These are phyloP conservation scores for Leishmania lainsoni DNA, from an alignment of 208 protist genomes.

Conservation along the genomic window DNA sequence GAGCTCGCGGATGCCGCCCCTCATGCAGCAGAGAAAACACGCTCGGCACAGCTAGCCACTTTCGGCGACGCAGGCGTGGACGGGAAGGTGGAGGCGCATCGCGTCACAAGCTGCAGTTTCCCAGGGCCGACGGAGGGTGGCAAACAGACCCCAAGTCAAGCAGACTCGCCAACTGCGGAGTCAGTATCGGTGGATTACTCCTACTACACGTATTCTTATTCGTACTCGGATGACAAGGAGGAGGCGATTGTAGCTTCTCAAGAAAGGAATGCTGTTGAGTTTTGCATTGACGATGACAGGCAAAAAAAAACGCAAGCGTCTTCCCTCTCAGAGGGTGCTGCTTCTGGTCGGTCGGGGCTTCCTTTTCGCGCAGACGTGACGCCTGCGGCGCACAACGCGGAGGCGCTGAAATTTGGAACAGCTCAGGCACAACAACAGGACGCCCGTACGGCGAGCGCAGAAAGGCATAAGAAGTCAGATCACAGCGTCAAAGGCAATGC, in stretches of 20 bases:
- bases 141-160: not conserved
- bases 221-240: constrained; percentile 13
- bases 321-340: not conserved
- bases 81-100: not conserved
- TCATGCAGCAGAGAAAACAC: not conserved
- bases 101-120: not conserved
- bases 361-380: not conserved
- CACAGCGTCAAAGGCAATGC: not conserved
- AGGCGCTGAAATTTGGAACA: too few species aligned
- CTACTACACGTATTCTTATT: constrained; percentile 28
- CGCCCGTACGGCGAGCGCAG: too few species aligned
- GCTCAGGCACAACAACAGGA: too few species aligned
- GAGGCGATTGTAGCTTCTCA: not conserved
- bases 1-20: not conserved
- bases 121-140: not conserved
- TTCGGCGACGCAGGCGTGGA: not conserved
- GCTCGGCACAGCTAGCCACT: not conserved
- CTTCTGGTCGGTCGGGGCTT: not conserved
- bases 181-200: constrained; percentile 14
- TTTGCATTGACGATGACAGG: not conserved
- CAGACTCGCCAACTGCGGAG: not conserved
- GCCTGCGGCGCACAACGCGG: not conserved
- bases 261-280: not conserved
- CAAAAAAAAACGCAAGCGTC: not conserved
- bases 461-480: not conserved